These are phyloP conservation scores for Incumbomyces lentus DNA, from an alignment of 2,329 filamentous ascomycete species.

Conservation along the genomic window DNA sequence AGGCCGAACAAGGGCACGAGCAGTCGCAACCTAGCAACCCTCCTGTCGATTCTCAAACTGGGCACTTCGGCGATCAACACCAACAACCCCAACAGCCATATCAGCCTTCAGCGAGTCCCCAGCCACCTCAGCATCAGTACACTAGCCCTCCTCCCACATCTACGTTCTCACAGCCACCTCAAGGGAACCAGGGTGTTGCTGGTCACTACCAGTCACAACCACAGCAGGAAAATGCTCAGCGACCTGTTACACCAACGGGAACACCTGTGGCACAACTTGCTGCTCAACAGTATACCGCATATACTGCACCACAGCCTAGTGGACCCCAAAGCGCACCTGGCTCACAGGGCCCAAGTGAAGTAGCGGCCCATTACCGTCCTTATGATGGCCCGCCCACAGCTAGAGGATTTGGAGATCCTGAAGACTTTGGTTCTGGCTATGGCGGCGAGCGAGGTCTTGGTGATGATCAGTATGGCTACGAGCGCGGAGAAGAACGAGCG, in stretches of 20 bases:
- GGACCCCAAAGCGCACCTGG: constrained; percentile 10
- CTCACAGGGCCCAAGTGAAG: constrained; percentile 11
- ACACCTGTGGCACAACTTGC: neutral
- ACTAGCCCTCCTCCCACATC: neutral
- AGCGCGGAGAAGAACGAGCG: constrained; percentile 24
- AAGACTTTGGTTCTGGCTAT: constrained; percentile 10
- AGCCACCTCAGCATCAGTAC: constrained; percentile 18
- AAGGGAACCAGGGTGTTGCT: neutral
- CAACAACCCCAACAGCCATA: constrained; percentile 20
- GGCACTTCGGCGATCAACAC: neutral
- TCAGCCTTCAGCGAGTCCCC: constrained; percentile 17
- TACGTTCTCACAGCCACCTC: neutral
- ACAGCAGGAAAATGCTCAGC: neutral
- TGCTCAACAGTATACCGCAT: constrained; percentile 1
- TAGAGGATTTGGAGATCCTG: constrained; percentile 12
- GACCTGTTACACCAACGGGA: neutral
- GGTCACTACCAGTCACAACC: neutral
- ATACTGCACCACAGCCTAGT: constrained; percentile 1
- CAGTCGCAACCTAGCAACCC: neutral
- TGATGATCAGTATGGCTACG: constrained; percentile 22
- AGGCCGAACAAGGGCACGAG: too few species aligned
- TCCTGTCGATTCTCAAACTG: neutral
- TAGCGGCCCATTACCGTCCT: constrained; percentile 10
- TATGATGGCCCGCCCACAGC: constrained; percentile 12
- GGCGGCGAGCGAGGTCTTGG: constrained; percentile 34